Evolutionary conservation across 805 yeast species (phyloP).

Genomic region (Starmerella asiatica): DNA sequence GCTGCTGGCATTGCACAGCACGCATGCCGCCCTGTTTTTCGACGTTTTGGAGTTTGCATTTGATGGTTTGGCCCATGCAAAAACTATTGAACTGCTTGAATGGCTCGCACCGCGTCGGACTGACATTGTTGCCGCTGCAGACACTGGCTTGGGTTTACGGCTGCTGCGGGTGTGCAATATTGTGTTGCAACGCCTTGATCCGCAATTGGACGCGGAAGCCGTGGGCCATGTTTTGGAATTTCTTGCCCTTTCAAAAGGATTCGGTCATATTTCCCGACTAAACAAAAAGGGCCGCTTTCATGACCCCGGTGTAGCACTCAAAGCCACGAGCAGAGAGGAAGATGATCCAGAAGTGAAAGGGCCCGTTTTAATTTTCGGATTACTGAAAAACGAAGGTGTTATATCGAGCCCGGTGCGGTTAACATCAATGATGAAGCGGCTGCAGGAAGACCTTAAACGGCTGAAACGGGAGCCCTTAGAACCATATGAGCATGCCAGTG

Average conservation of each 20-base stretch:
- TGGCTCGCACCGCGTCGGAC: background rate
- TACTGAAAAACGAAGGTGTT: too few species aligned
- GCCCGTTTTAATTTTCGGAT: too few species aligned
- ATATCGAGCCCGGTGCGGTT: too few species aligned
- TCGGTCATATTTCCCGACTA: slow-evolving; percentile 14
- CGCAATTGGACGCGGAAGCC: slow-evolving; percentile 1
- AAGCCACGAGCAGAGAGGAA: too few species aligned
- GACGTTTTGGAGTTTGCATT: slow-evolving; percentile 4
- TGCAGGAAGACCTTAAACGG: too few species aligned
- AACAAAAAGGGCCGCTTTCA: slow-evolving; percentile 11
- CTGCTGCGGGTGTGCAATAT: slow-evolving; percentile 9
- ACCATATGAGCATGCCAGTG: too few species aligned
- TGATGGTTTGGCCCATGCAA: background rate
- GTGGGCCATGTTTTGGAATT: slow-evolving; percentile 7
- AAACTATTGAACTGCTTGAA: background rate
- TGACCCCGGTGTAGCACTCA: too few species aligned
- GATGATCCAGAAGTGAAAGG: too few species aligned
- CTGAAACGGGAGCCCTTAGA: too few species aligned
- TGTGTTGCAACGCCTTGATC: slow-evolving; percentile 6
- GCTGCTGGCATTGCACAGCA: background rate
- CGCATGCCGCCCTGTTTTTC: background rate
- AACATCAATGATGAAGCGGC: too few species aligned
- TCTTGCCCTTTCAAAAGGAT: slow-evolving; percentile 12
- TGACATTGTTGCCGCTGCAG: background rate
- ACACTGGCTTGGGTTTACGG: background rate